phyloP scores from a whole-genome alignment of 2,329 filamentous ascomycete species.

The Alternaria triticimaculans region DNA sequence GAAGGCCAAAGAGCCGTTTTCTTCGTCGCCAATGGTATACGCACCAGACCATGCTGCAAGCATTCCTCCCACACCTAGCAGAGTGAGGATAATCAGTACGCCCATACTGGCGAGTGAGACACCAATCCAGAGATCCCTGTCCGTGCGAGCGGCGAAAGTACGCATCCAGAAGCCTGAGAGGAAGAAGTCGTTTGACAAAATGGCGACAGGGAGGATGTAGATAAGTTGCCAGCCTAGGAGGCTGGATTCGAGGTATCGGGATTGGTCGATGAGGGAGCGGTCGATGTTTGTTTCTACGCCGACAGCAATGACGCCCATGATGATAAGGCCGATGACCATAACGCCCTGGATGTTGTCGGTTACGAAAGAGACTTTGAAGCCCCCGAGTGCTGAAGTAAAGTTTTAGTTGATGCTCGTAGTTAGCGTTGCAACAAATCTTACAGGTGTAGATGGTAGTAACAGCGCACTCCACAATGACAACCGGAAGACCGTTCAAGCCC shows the following conservation, averaged over 20 bases:
- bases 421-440: slow-evolving; percentile 46
- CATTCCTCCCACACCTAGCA: slow-evolving; percentile 76
- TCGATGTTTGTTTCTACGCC: slow-evolving; percentile 78
- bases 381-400: slow-evolving; percentile 67
- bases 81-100: slow-evolving; percentile 72
- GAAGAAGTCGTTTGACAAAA: slow-evolving; percentile 87
- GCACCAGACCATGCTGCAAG: slow-evolving; percentile 81
- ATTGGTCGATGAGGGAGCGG: slow-evolving; percentile 69
- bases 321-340: slow-evolving; percentile 77
- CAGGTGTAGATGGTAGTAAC: slow-evolving; percentile 86
- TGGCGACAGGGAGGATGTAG: slow-evolving; percentile 81
- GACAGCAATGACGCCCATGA: slow-evolving; percentile 79
- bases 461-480: slow-evolving; percentile 77
- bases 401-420: not conserved
- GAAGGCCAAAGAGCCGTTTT: slow-evolving; percentile 73
- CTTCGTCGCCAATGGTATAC: slow-evolving; percentile 66
- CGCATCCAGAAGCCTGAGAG: slow-evolving; percentile 84
- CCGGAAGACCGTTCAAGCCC: slow-evolving; percentile 74
- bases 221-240: slow-evolving; percentile 84
- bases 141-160: slow-evolving; percentile 79
- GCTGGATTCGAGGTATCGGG: slow-evolving; percentile 70
- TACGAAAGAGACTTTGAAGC: slow-evolving; percentile 83
- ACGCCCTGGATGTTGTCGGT: slow-evolving; percentile 82
- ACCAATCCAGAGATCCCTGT: slow-evolving; percentile 78
- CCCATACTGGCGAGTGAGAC: slow-evolving; percentile 69